Evolutionary conservation across 345 rosid genomes (phyloP), one percentile per base, ranked within the genome.

Genomic region (Hibiscus syriacus): DNA sequence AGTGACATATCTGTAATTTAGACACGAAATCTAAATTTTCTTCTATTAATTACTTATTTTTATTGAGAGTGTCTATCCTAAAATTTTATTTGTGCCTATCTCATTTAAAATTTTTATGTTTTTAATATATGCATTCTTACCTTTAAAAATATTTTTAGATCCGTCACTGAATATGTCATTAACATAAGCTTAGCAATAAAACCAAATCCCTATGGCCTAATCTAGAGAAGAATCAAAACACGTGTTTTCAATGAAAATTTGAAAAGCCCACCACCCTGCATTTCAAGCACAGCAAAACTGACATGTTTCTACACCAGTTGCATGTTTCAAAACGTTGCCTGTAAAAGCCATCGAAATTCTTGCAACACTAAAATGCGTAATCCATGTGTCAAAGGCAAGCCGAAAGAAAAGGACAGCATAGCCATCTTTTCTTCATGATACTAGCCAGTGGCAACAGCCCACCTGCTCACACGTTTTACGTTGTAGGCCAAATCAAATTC

Each of bases 341-440:
- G 4, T n/a, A 26, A 23, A 16, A 64, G 68, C 39, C 55, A 64
- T 64, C 38, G 25, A 26, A 14, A 64, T 64, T 64, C 38, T 64
- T n/a, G 38, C 23, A 26, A 45, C 53, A n/a, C 32, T 14, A n/a
- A 25, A 45, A 3, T 41, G 16, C 29, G 29, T 11, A 11, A 13
- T 45, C 27, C 38, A 64, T 26, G 55, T 26, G 26, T 43, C 36
- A 14, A 3, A 43, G 23, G 38, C 16, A 61, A 38, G 20, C 19
- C 22, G 9, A 63, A 14, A 25, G 53, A 43, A 43, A 63, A 16
- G 22, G 23, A 63, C 53, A 43, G 54, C 25, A 26, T 14, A 16
- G 16, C n/a, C 1, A 3, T 22, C 5, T n/a, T n/a, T 39, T 6
- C 22, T 25, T 8, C 4, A 25, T 26, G 2, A 41, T 25, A n/a